These are phyloP conservation scores for Polyporus arcularius DNA, from an alignment of 768 basidiomycete genomes.

Conservation along the genomic window DNA sequence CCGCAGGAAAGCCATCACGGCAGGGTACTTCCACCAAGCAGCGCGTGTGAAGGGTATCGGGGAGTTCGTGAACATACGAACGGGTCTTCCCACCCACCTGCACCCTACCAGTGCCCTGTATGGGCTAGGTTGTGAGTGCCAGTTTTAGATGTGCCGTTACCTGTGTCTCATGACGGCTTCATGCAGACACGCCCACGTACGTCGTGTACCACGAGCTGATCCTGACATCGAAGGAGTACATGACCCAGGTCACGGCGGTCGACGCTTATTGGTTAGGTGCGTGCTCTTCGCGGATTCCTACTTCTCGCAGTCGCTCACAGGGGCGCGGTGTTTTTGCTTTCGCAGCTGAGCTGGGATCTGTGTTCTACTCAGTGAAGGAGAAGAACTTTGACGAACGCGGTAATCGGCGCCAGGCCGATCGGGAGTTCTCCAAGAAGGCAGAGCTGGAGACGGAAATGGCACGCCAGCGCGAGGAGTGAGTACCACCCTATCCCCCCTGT, in stretches of 20 bases:
- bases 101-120: slow-evolving; percentile 97
- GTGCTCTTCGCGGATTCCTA: slow-evolving; percentile 21
- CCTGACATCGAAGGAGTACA: slow-evolving; percentile 94
- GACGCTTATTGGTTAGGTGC: slow-evolving; percentile 97
- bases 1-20: slow-evolving; percentile 89
- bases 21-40: slow-evolving; percentile 99
- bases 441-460: slow-evolving; percentile 94
- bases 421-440: slow-evolving; percentile 89
- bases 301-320: neutral
- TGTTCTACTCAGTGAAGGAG: slow-evolving; percentile 97
- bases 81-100: slow-evolving; percentile 91
- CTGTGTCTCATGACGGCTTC: neutral
- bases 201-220: slow-evolving; percentile 97
- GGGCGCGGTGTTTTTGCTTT: slow-evolving; percentile 4
- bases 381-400: slow-evolving; percentile 95
- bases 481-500: neutral
- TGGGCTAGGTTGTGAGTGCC: slow-evolving; percentile 84
- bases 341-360: slow-evolving; percentile 88
- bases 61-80: slow-evolving; percentile 96
- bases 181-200: slow-evolving; percentile 88
- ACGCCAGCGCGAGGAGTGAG: slow-evolving; percentile 72
- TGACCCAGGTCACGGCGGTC: slow-evolving; percentile 98
- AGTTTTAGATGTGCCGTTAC: neutral
- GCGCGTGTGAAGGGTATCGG: slow-evolving; percentile 98
- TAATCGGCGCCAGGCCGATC: slow-evolving; percentile 72